These are phyloP conservation scores for Starmerella stellata DNA, from an alignment of 805 yeast genomes.

Conservation along the genomic window DNA sequence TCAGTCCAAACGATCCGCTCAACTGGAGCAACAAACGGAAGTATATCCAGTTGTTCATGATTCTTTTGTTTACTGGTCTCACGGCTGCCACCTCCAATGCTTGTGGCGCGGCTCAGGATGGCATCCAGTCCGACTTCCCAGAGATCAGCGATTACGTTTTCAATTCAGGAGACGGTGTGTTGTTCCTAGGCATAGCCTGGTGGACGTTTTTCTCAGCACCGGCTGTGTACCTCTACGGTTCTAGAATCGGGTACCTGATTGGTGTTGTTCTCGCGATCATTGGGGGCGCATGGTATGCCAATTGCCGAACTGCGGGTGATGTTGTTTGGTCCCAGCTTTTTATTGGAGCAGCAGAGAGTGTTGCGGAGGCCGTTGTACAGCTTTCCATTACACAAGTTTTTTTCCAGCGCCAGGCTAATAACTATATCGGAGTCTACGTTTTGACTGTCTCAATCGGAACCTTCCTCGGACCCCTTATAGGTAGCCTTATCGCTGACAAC, in stretches of 20 bases:
- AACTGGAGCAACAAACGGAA: conserved; percentile 41
- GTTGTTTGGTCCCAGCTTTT: conserved; percentile 63
- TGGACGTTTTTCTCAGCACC: conserved; percentile 32
- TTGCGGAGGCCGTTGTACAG: conserved; percentile 59
- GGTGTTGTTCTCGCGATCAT: conserved; percentile 41
- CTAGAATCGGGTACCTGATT: conserved; percentile 50
- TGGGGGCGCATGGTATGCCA: conserved; percentile 59
- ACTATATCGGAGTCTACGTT: conserved; percentile 54
- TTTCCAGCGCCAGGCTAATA: conserved; percentile 60
- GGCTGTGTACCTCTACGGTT: conserved; percentile 22
- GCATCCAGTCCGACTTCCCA: conserved; percentile 37
- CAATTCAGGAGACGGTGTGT: conserved; percentile 68
- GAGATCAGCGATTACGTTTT: conserved; percentile 48
- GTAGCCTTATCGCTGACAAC: conserved; percentile 48
- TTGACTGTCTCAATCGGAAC: conserved; percentile 61
- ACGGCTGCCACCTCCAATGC: conserved; percentile 44
- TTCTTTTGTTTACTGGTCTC: conserved; percentile 28
- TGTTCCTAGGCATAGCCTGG: conserved; percentile 52
- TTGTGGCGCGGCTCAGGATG: conserved; percentile 55
- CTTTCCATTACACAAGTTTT: conserved; percentile 50
- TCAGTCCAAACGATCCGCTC: conserved; percentile 52
- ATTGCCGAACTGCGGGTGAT: conserved; percentile 35
- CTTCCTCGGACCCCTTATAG: conserved; percentile 60
- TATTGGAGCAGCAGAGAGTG: conserved; percentile 69
- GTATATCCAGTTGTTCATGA: conserved; percentile 27